Evolutionary conservation across 73 alveolate species (phyloP).

Genomic region (Blepharisma japonicum): DNA sequence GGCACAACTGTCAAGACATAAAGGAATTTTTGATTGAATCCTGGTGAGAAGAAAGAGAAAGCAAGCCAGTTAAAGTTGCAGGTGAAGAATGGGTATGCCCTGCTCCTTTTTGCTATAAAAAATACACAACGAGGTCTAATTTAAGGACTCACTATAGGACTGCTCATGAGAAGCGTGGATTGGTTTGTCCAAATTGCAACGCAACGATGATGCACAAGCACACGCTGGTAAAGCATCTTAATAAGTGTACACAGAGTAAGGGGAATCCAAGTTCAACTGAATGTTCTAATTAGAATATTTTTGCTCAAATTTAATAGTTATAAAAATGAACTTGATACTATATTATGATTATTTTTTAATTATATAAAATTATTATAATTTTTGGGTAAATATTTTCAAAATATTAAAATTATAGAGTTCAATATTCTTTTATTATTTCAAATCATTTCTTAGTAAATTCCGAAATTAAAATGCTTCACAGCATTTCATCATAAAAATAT

Average conservation of each 20-base stretch:
- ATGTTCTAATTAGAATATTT: too few relatives aligned
- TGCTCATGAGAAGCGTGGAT: constrained; percentile 28
- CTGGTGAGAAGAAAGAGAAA: not conserved
- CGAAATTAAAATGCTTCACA: too few relatives aligned
- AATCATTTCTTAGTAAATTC: too few relatives aligned
- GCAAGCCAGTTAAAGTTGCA: not conserved
- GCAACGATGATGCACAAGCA: constrained; percentile 8
- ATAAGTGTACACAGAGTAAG: not conserved
- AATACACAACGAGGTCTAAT: constrained; percentile 20
- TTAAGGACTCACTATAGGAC: constrained; percentile 1
- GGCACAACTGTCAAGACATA: constrained; percentile 3
- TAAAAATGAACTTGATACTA: too few relatives aligned
- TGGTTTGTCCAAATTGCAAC: not conserved
- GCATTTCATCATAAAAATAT: too few relatives aligned
- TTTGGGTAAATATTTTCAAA: too few relatives aligned
- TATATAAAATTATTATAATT: too few relatives aligned
- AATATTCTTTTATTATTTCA: too few relatives aligned
- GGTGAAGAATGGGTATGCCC: not conserved
- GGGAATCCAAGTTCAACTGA: too few relatives aligned
- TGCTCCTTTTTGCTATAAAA: not conserved
- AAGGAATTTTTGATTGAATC: not conserved
- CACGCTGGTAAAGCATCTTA: not conserved
- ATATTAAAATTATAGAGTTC: too few relatives aligned
- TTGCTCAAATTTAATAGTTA: too few relatives aligned
- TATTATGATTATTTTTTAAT: too few relatives aligned